Evolutionary conservation across 352 stramenopile species (phyloP), one percentile per base, ranked within the genome.

Genomic region (Globisporangium radiosum): DNA sequence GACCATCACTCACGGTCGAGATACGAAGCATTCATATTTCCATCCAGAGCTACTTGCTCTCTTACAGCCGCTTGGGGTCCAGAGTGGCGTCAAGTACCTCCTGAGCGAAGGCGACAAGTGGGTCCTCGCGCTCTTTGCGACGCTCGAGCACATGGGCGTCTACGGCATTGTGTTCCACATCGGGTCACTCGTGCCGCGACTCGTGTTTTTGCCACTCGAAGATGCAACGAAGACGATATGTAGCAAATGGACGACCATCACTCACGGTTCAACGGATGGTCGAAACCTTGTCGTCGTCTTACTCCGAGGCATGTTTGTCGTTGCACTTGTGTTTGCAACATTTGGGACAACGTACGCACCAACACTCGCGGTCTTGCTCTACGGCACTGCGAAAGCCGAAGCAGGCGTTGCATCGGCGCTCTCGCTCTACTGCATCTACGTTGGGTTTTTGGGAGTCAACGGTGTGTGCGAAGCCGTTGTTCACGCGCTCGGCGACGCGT

Each of bases 51-150:
- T 95, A 9, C 53, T 94, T 59, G 53, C 66, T 25, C 68, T 95
- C 15, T 62, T 92, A 38, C 54, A 75, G 36, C 80, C 85, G 15
- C 66, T 99, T 56, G 90, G 87, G 37, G 63, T 97, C 10, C 95
- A 99, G 67, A 97, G 90, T 52, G 73, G 96, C 25, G 91, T 99
- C 66, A 99, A 99, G 76, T 98, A 99, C 72, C 63, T 97, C 8
- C 76, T 99, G 37, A 98, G 94, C 0, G 95, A 99, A 69, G 96
- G 92, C 15, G 96, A 99, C 73, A 97, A 97, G 66, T 97, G 98
- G 70, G 82, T 98, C 4, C 73, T 99, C 6, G 88, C 94, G 13
- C 63, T 88, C 4, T 85, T 97, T n/a, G 86, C 85, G 49, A 87
- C 81, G 52, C 83, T 92, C 47, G 83, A 98, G 69, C 80, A 98